Conservation (phyloP, 2,329 filamentous ascomycete species). For the Aspergillus persii region DNA sequence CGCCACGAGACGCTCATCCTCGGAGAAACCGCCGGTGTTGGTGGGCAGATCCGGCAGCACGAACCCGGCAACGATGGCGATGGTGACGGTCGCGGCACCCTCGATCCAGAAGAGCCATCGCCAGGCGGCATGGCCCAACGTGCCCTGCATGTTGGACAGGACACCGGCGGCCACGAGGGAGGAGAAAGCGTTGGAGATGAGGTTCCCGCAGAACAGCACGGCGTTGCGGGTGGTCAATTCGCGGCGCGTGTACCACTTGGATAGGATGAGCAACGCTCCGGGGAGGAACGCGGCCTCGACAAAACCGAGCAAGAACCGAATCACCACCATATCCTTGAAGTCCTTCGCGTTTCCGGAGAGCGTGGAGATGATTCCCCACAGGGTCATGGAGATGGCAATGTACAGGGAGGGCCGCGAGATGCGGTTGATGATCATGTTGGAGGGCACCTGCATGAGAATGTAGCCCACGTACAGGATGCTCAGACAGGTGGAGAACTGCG, state of each 20-base stretch:
- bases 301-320: constrained; percentile 40
- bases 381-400: constrained; percentile 47
- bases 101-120: constrained; percentile 47
- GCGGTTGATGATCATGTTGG: constrained; percentile 47
- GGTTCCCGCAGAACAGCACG: constrained; percentile 48
- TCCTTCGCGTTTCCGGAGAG: constrained; percentile 49
- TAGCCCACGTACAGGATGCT: constrained; percentile 48
- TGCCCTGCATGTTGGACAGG: constrained; percentile 44
- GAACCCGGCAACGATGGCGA: constrained; percentile 29
- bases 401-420: constrained; percentile 46
- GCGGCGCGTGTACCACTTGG: constrained; percentile 49
- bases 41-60: constrained; percentile 53
- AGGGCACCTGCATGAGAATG: constrained; percentile 47
- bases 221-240: constrained; percentile 47
- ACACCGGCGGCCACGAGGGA: constrained; percentile 48
- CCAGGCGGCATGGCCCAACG: constrained; percentile 40
- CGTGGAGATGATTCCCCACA: constrained; percentile 63
- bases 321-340: constrained; percentile 34
- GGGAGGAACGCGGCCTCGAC: constrained; percentile 41
- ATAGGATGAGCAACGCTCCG: constrained; percentile 40
- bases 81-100: not conserved
- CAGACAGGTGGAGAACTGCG: constrained; percentile 42
- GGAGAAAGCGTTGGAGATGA: constrained; percentile 47
- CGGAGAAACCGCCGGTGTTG: constrained; percentile 50
- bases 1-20: constrained; percentile 47